Conservation (phyloP, 148 eudicot genomes). For the Rhododendron mucronatum region DNA sequence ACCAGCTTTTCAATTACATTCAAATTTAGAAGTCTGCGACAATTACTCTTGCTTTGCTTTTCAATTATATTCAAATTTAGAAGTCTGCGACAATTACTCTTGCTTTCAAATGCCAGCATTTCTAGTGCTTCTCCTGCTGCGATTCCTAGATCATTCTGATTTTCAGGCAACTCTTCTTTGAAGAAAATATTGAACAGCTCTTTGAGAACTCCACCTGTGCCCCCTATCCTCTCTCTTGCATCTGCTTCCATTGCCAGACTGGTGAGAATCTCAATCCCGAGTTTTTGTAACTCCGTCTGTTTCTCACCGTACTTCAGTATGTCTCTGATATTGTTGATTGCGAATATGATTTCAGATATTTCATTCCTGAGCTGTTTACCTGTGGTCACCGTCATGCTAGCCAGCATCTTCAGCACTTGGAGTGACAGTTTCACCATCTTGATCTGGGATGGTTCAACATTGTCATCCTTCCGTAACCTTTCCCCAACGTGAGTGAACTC, state of each 20-base stretch:
- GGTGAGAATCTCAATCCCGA: slow-evolving; percentile 72
- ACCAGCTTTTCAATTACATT: slow-evolving; percentile 37
- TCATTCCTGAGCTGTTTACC: slow-evolving; percentile 50
- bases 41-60: slow-evolving; percentile 54
- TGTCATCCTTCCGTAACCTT: slow-evolving; percentile 40
- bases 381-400: slow-evolving; percentile 58
- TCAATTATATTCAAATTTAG: slow-evolving; percentile 32
- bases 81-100: slow-evolving; percentile 39
- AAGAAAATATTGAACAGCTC: slow-evolving; percentile 67
- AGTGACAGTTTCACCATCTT: slow-evolving; percentile 48
- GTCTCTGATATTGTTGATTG: slow-evolving; percentile 73
- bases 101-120: slow-evolving; percentile 77
- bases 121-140: slow-evolving; percentile 81
- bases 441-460: slow-evolving; percentile 7
- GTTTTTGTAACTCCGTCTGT: slow-evolving; percentile 52
- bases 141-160: slow-evolving; percentile 36
- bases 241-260: slow-evolving; percentile 76
- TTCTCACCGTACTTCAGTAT: slow-evolving; percentile 64
- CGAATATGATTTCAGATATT: slow-evolving; percentile 75
- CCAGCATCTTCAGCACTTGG: slow-evolving; percentile 68
- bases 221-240: slow-evolving; percentile 74
- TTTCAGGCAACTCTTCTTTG: slow-evolving; percentile 20
- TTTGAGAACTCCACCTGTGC: slow-evolving; percentile 80
- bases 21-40: slow-evolving; percentile 38
- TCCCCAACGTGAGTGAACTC: slow-evolving; percentile 61